Evolutionary conservation across 2,329 filamentous ascomycete genomes (phyloP), one percentile per base, ranked within the genome.

Genomic region (Hymenotorrendiella dingleyae): DNA sequence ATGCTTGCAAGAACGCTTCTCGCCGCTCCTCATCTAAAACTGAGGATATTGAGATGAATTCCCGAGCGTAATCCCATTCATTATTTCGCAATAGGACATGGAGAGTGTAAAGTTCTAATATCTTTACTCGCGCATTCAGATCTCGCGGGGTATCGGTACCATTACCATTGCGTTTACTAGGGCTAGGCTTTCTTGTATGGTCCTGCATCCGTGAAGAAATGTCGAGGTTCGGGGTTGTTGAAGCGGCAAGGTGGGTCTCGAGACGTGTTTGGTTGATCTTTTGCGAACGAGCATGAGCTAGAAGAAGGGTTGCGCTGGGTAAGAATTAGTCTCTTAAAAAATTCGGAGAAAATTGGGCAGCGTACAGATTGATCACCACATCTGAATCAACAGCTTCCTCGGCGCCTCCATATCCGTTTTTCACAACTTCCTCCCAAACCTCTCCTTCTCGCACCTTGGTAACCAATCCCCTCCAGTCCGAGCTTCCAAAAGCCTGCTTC

Each of bases 301-400:
- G 76, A 30, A 97, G 73, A 21, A 98, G 74, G 3, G 90, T 97
- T 22, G 89, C 88, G 56, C 89, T 95, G 53, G 1, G 30, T 20
- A 47, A 60, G 57, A 39, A 50, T 30, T 26, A 39, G 22, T 45
- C 42, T 37, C 40, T 11, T n/a, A 22, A 30, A 48, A 11, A 43
- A 29, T 42, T n/a, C n/a, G 20, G n/a, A 36, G 47, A 26, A 38
- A 27, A 33, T 27, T 29, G 28, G 35, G 17, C 42, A 8, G 44
- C 80, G 66, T 67, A 89, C 84, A 94, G 64, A 57, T 90, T 91
- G 48, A 91, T 86, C 20, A 98, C 88, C 6, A 98, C 91, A 58
- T 98, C 93, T 2, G 88, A 82, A 65, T 98, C 93, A 10, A 97
- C 88, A 50, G 90, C 86, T 14, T 86, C 89, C 64, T 97, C 91